Base-by-base conservation (phyloP, 495 filamentous ascomycete species). In the Aspergillus carlsbadensis region DNA sequence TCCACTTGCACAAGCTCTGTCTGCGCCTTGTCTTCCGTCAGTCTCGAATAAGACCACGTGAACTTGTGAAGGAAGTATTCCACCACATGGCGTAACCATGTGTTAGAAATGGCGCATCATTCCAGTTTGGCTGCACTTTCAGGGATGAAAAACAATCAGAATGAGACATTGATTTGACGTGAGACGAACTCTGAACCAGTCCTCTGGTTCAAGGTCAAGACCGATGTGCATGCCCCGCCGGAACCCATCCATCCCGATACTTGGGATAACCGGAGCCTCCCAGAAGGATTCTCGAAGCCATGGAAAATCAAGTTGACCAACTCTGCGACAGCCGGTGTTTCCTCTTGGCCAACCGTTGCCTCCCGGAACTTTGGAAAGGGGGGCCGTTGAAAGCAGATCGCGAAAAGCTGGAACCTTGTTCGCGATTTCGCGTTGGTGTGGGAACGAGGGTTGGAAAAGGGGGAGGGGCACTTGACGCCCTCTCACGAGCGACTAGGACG, bases 281-380 rank as follows among this genome's bases (percentile, higher is more conserved):
- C 41, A 56, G 53, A 61, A 61, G 42, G 34, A 55, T 57, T 61
- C 54, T 57, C 34, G 53, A 57, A 61, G 54, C 22, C 14, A n/a
- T 15, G 36, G 24, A n/a, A n/a, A n/a, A n/a, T n/a, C n/a, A n/a
- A n/a, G n/a, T n/a, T n/a, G n/a, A n/a, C n/a, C 26, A 17, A 57
- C 52, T 47, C 43, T 57, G 53, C 34, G 49, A 54, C 58, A 44
- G 26, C 49, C 54, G 49, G 59, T n/a, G 34, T 52, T 57, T 39
- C 15, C 33, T 8, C 7, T n/a, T n/a, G 18, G 17, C 54, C 59
- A 56, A 55, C 53, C 37, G 42, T 51, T 20, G 20, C 42, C 10
- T 33, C 15, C 48, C 44, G 51, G 59, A 52, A 49, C 6, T 5
- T 37, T 45, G 49, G 59, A 61, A 61, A 54, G 59, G 54, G 59